Evolutionary conservation across 2,329 filamentous ascomycete species (phyloP).

Genomic region (Epichloe sylvatica): DNA sequence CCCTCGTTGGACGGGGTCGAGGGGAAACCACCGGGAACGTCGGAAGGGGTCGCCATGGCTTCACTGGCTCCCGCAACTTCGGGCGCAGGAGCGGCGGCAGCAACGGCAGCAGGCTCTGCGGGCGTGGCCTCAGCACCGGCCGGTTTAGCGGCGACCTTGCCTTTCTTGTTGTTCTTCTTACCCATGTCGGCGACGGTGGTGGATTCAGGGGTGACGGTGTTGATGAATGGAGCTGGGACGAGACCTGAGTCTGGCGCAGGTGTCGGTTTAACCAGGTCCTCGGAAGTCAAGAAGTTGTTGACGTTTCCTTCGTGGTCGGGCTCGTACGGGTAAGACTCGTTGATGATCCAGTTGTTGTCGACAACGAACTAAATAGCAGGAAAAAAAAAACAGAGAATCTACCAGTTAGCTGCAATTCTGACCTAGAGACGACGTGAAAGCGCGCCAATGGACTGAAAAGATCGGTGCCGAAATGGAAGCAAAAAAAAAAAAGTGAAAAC

Average conservation of each 20-base stretch:
- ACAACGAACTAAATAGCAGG: constrained; percentile 67
- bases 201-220: constrained; percentile 54
- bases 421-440: constrained; percentile 1
- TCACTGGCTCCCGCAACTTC: constrained; percentile 8
- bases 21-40: constrained; percentile 38
- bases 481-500: constrained; percentile 4
- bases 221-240: constrained; percentile 40
- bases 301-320: constrained; percentile 70
- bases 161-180: constrained; percentile 40
- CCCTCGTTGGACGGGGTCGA: constrained; percentile 50
- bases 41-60: constrained; percentile 18
- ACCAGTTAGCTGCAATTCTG: constrained; percentile 7
- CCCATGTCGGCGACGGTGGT: constrained; percentile 53
- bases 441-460: constrained; percentile 5
- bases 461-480: neutral
- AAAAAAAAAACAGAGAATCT: constrained; percentile 4
- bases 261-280: constrained; percentile 43
- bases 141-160: constrained; percentile 10
- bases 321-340: constrained; percentile 68
- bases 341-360: constrained; percentile 78
- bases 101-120: neutral
- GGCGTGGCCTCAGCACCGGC: constrained; percentile 7
- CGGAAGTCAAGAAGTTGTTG: constrained; percentile 78
- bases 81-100: neutral
- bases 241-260: neutral